phyloP scores from a whole-genome alignment of 1,284 basidiomycete genomes.

The Trametes versicolor region DNA sequence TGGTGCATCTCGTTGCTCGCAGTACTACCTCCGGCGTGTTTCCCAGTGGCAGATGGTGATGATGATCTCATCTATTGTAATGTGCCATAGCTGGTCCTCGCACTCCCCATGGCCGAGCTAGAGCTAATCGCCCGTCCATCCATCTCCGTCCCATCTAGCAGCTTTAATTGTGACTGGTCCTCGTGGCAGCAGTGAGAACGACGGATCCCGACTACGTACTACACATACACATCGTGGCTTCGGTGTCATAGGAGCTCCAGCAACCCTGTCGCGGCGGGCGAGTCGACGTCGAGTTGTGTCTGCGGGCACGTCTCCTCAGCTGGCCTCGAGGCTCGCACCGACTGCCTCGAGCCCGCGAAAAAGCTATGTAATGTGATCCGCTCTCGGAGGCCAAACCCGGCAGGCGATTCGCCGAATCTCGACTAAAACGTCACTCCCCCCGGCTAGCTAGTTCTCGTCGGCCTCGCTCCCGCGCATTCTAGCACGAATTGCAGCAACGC shows the following conservation, averaged over 20 bases:
- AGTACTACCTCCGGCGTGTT: constrained; percentile 26
- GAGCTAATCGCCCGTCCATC: constrained; percentile 20
- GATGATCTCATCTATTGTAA: constrained; percentile 19
- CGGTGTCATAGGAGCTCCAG: constrained; percentile 4
- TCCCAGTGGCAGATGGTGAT: constrained; percentile 33
- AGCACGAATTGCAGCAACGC: not conserved
- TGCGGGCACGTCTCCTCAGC: constrained; percentile 2
- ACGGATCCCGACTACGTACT: constrained; percentile 13
- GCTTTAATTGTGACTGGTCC: not conserved
- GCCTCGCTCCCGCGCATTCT: constrained; percentile 7
- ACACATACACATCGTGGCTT: constrained; percentile 3
- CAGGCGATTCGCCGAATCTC: constrained; percentile 9
- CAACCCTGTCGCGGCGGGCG: not conserved
- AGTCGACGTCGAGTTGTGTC: constrained; percentile 6
- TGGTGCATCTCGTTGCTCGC: constrained; percentile 15
- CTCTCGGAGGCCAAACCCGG: constrained; percentile 9
- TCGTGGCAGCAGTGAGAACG: constrained; percentile 19
- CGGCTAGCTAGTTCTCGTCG: not conserved
- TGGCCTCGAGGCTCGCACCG: constrained; percentile 28
- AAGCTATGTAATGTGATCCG: constrained; percentile 22
- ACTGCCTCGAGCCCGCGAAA: constrained; percentile 22
- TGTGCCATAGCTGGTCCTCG: not conserved
- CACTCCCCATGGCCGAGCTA: constrained; percentile 6
- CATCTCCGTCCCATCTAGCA: not conserved
- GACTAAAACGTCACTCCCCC: constrained; percentile 1